Conservation (phyloP, 176 grass and related monocot genomes). For the Secale cereale region DNA sequence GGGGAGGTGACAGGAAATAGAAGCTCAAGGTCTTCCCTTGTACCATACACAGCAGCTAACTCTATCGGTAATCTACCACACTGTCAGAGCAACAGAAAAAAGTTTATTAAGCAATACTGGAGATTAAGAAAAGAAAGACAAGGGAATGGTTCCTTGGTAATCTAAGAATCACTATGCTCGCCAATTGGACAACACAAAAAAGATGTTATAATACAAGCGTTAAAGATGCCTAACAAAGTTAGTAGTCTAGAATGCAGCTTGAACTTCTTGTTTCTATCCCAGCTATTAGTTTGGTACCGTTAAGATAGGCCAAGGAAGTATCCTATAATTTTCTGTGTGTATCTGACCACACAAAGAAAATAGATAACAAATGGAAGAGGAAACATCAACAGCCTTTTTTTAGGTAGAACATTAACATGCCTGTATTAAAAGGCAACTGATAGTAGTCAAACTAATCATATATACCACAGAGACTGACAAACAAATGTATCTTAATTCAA, state of each 20-base stretch:
- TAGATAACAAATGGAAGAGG: neutral
- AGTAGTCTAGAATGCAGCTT: neutral
- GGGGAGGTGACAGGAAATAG: slow-evolving; percentile 35
- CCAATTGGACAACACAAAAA: neutral
- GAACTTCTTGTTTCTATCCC: neutral
- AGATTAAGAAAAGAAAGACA: neutral
- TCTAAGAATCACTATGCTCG: neutral
- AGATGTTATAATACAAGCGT: neutral
- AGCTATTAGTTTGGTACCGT: neutral
- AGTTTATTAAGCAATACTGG: neutral
- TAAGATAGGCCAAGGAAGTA: neutral
- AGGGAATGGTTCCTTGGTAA: neutral
- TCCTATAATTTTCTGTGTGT: neutral
- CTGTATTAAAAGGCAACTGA: neutral
- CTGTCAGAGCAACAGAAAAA: slow-evolving; percentile 5
- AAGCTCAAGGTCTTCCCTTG: slow-evolving; percentile 38
- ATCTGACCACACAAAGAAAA: neutral
- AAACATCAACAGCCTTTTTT: neutral
- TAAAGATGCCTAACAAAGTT: neutral
- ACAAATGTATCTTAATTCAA: neutral
- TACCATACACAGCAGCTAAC: slow-evolving; percentile 40
- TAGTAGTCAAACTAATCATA: neutral
- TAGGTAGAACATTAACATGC: neutral
- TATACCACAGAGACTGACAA: neutral
- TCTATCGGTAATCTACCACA: slow-evolving; percentile 49